phyloP scores from a whole-genome alignment of 78 protist genomes.

The Guillardia theta region DNA sequence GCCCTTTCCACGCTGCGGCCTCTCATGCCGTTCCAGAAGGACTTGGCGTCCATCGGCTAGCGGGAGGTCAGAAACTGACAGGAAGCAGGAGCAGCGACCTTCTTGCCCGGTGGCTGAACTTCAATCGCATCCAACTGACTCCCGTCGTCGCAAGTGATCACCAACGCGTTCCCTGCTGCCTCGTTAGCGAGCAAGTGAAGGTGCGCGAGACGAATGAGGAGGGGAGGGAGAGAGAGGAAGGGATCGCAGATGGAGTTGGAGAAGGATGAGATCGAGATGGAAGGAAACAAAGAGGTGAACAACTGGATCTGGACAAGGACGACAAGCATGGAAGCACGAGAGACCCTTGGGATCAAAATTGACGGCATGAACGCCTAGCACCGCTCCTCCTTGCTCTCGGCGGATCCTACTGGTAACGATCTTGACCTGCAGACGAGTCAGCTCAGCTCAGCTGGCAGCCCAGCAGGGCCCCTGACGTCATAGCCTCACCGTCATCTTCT shows the following conservation, averaged over 20 bases:
- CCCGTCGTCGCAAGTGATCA: slow-evolving; percentile 34
- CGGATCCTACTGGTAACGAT: not conserved
- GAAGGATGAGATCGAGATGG: not conserved
- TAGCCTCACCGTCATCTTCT: not conserved
- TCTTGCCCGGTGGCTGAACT: slow-evolving; percentile 8
- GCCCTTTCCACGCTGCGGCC: not conserved
- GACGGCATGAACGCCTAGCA: not conserved
- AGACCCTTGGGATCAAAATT: not conserved
- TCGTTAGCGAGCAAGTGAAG: too few species aligned
- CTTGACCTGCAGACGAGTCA: not conserved
- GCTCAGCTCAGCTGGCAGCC: not conserved
- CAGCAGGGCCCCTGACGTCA: not conserved
- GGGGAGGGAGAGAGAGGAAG: too few species aligned
- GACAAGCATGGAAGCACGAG: not conserved
- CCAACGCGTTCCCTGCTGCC: slow-evolving; percentile 1
- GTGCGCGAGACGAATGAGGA: too few species aligned
- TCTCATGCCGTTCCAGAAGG: slow-evolving; percentile 46
- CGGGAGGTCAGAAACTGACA: not conserved
- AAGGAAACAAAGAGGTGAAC: not conserved
- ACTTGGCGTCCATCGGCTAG: slow-evolving; percentile 12
- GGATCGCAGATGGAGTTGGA: too few species aligned
- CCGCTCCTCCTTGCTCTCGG: not conserved
- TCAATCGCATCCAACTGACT: not conserved
- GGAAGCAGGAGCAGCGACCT: not conserved
- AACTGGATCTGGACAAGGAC: not conserved